Evolutionary conservation across 257 asterid species (phyloP).

Genomic region (Scutellaria baicalensis): DNA sequence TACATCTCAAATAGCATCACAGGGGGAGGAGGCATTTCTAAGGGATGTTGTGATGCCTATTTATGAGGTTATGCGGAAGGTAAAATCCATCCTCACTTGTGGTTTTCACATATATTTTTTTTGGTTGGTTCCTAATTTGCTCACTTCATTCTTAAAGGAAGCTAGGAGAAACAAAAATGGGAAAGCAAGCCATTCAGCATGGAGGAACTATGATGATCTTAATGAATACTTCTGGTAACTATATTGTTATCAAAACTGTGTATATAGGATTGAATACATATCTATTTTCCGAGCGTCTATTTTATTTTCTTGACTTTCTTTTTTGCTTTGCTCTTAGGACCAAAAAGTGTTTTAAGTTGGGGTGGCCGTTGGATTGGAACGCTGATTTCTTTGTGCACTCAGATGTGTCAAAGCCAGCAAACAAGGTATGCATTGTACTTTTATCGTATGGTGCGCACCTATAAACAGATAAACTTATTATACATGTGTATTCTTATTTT

Average conservation of each 20-base stretch:
- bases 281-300: not conserved
- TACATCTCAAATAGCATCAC: constrained; percentile 42
- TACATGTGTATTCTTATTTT: not conserved
- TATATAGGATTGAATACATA: constrained; percentile 5
- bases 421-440: constrained; percentile 28
- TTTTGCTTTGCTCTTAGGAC: constrained; percentile 49
- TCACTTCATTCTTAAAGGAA: constrained; percentile 66
- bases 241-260: constrained; percentile 8
- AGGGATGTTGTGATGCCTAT: constrained; percentile 83
- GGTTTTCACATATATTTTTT: not conserved
- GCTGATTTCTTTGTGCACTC: constrained; percentile 82
- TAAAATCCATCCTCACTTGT: constrained; percentile 18
- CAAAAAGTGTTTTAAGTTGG: constrained; percentile 64
- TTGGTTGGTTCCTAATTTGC: constrained; percentile 15
- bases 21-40: constrained; percentile 72
- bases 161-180: constrained; percentile 74
- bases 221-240: constrained; percentile 95
- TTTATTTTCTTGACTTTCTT: not conserved
- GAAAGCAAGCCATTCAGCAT: constrained; percentile 91
- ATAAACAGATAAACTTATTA: not conserved
- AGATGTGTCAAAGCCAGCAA: constrained; percentile 32
- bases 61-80: constrained; percentile 77
- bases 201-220: constrained; percentile 97
- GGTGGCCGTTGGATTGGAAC: constrained; percentile 78
- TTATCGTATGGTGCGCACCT: not conserved